phyloP scores from a whole-genome alignment of 2,329 filamentous ascomycete species.

The Botryotinia calthae region DNA sequence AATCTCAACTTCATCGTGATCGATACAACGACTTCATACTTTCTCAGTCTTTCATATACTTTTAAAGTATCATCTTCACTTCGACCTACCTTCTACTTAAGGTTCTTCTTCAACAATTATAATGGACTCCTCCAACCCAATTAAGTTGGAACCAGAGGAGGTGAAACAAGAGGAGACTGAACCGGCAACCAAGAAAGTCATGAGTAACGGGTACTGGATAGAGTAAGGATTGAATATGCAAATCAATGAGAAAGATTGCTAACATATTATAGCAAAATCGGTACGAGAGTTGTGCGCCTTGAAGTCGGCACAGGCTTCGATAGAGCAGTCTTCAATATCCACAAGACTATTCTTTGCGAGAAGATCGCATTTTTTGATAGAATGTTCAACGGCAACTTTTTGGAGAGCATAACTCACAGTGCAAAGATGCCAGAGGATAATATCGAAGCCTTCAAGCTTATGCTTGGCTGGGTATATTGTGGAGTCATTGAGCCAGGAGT shows the following conservation, averaged over 20 bases:
- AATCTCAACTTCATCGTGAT: no score
- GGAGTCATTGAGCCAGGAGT: not conserved
- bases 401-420: not conserved
- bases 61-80: not conserved
- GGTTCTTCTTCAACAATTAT: no score
- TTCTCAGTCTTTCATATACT: not conserved
- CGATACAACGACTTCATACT: not conserved
- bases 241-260: no score
- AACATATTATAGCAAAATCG: not conserved
- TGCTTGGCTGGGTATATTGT: constrained; percentile 24
- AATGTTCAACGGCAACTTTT: constrained; percentile 23
- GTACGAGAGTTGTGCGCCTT: not conserved
- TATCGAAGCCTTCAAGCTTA: constrained; percentile 14
- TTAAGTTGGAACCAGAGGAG: not conserved
- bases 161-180: not conserved
- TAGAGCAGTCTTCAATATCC: not conserved
- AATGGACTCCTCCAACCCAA: not conserved
- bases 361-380: constrained; percentile 25
- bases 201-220: not conserved
- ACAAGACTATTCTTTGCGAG: constrained; percentile 20
- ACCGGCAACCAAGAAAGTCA: not conserved
- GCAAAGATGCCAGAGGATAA: constrained; percentile 23
- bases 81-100: not conserved
- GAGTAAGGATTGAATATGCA: not conserved
- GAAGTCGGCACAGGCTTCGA: not conserved